These are phyloP conservation scores for Canavalia gladiata DNA, from an alignment of 306 rosid species.

Conservation along the genomic window DNA sequence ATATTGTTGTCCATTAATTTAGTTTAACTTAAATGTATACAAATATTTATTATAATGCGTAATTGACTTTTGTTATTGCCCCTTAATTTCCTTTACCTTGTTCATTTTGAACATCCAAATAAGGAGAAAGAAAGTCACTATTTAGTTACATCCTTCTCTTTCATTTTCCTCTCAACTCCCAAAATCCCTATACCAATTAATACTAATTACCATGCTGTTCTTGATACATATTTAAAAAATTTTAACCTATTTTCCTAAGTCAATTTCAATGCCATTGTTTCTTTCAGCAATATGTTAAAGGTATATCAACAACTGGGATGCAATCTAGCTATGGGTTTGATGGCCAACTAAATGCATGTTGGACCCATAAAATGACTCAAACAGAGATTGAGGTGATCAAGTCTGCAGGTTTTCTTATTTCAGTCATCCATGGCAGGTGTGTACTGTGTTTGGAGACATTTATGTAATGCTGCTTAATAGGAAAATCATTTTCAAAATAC, in stretches of 20 bases:
- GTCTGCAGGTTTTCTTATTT: slow-evolving; percentile 81
- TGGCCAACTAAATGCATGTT: slow-evolving; percentile 92
- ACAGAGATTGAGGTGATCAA: slow-evolving; percentile 75
- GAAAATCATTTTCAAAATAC: slow-evolving; percentile 9
- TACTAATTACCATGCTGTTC: neutral
- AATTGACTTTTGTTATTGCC: neutral
- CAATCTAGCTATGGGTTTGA: slow-evolving; percentile 84
- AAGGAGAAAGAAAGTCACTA: neutral
- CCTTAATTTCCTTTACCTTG: slow-evolving; percentile 4
- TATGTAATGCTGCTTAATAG: slow-evolving; percentile 29
- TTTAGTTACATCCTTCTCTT: slow-evolving; percentile 18
- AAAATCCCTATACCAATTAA: slow-evolving; percentile 13
- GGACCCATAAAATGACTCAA: slow-evolving; percentile 84
- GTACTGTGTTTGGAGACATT: slow-evolving; percentile 27
- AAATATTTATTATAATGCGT: neutral
- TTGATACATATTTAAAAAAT: neutral
- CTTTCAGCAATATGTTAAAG: slow-evolving; percentile 90
- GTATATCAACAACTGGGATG: slow-evolving; percentile 86
- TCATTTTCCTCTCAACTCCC: slow-evolving; percentile 2
- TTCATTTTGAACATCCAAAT: slow-evolving; percentile 16
- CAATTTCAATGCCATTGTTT: neutral
- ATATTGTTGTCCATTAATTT: neutral
- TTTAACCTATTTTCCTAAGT: slow-evolving; percentile 37
- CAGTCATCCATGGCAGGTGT: slow-evolving; percentile 96
- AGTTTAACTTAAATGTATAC: neutral